Evolutionary conservation across 2,329 filamentous ascomycete genomes (phyloP).

Genomic region (Aspergillus pseudoterreus): DNA sequence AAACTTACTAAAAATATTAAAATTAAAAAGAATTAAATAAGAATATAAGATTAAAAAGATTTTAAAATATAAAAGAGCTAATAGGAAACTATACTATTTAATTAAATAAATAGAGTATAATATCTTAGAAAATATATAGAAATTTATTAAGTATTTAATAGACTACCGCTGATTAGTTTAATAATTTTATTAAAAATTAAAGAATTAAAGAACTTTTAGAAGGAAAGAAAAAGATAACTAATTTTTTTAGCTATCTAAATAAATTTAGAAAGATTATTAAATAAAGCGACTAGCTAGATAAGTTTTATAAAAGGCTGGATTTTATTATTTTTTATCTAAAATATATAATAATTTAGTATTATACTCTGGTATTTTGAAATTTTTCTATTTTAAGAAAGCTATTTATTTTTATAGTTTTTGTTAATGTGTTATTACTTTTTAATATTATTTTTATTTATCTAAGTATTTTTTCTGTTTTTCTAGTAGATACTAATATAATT

Average conservation of each 20-base stretch:
- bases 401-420: background rate
- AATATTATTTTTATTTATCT: background rate
- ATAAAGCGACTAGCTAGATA: background rate
- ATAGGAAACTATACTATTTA: background rate
- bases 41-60: background rate
- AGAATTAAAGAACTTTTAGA: background rate
- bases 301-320: background rate
- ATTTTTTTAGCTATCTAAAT: background rate
- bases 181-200: background rate
- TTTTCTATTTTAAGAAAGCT: background rate
- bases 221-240: background rate
- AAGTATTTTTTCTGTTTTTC: background rate
- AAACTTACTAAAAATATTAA: background rate
- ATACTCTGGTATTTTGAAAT: background rate
- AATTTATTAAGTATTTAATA: constrained; percentile 1
- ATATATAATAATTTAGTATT: background rate
- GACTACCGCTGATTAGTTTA: background rate
- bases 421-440: background rate
- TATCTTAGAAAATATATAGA: constrained; percentile 2
- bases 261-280: background rate
- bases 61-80: background rate
- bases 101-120: constrained; percentile 1
- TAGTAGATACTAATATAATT: background rate
- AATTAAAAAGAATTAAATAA: background rate
- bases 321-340: background rate